Evolutionary conservation across 371 early-diverging fungal genomes (phyloP).

Genomic region (Mucor ambiguus): DNA sequence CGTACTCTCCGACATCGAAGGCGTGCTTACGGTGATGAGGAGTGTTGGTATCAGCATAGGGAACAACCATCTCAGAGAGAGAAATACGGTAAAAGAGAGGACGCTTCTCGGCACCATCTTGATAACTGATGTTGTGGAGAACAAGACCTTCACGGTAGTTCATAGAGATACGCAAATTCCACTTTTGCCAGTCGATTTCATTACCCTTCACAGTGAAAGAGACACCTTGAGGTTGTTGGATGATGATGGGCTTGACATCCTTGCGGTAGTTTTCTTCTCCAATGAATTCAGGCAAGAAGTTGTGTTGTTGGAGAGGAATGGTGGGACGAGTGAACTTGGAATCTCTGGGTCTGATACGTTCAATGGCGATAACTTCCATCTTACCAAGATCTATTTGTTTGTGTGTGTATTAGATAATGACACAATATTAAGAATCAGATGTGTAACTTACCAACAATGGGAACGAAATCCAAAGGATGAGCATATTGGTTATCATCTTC

Average conservation of each 20-base stretch:
- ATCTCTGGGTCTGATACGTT: constrained; percentile 48
- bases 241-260: constrained; percentile 55
- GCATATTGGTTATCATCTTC: constrained; percentile 59
- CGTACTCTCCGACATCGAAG: constrained; percentile 60
- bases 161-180: constrained; percentile 59
- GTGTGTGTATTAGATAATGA: background rate
- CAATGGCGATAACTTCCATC: constrained; percentile 51
- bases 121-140: constrained; percentile 54
- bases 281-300: constrained; percentile 55
- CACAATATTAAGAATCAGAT: background rate
- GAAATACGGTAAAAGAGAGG: constrained; percentile 56
- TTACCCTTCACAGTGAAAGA: constrained; percentile 53
- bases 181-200: constrained; percentile 62
- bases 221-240: constrained; percentile 58
- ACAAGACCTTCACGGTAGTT: constrained; percentile 61
- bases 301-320: constrained; percentile 48
- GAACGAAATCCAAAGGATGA: constrained; percentile 57
- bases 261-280: constrained; percentile 50
- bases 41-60: constrained; percentile 53
- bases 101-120: constrained; percentile 48
- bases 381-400: constrained; percentile 37
- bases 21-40: constrained; percentile 55
- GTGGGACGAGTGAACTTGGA: constrained; percentile 52
- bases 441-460: constrained; percentile 46
- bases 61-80: constrained; percentile 60